A percentile compares a stretch with the other conserved stretches of the same genome.
phyloP scores from a whole-genome alignment of 2,329 filamentous ascomycete species.

The Diplocarpon rosae region DNA sequence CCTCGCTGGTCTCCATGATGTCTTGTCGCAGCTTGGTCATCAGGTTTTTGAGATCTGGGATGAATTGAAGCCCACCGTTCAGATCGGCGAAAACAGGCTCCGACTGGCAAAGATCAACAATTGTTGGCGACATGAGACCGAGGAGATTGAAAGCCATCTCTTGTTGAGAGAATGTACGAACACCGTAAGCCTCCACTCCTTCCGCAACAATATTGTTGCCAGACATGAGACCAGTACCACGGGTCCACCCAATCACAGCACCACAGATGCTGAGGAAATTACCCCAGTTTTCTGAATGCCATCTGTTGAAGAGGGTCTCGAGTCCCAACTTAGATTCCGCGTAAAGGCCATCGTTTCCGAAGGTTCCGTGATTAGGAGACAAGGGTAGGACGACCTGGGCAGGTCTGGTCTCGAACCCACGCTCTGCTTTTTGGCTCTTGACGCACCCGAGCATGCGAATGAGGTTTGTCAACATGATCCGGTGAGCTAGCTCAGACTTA shows the following conservation, averaged over 20 bases:
- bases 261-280: conserved; percentile 98
- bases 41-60: conserved; percentile 85
- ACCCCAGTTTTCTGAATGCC: conserved; percentile 95
- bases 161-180: conserved; percentile 96
- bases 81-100: conserved; percentile 96
- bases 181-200: conserved; percentile 90
- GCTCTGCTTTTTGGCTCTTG: conserved; percentile 79
- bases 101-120: conserved; percentile 89
- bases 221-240: conserved; percentile 94
- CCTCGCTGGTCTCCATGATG: conserved; percentile 88
- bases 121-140: conserved; percentile 85
- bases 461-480: conserved; percentile 98
- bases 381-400: conserved; percentile 93
- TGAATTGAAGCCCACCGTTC: conserved; percentile 95
- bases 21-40: conserved; percentile 92
- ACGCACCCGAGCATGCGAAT: conserved; percentile 81
- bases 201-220: conserved; percentile 97
- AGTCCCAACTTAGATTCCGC: conserved; percentile 95
- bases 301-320: conserved; percentile 96
- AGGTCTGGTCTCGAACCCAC: conserved; percentile 87
- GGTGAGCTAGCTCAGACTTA: conserved; percentile 93
- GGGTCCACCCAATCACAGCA: conserved; percentile 97
- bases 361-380: conserved; percentile 96
- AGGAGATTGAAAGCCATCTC: conserved; percentile 99
- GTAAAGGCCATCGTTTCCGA: conserved; percentile 95